Conservation (phyloP, 1,139 yeast genomes). For the Blastobotrys arbuscula region DNA sequence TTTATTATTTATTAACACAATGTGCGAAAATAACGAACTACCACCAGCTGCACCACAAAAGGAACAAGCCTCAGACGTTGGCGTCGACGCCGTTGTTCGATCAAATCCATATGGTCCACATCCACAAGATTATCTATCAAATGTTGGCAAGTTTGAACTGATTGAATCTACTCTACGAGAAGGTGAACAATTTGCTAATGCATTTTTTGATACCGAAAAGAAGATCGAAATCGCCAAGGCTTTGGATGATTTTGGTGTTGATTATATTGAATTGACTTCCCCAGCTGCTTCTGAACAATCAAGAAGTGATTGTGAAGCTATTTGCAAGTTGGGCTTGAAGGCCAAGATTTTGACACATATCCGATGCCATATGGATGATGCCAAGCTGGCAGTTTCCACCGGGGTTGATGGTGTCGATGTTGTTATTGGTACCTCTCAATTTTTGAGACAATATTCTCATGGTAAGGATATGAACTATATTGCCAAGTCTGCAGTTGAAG, state of each 20-base stretch:
- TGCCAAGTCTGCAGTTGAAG: slow-evolving; percentile 94
- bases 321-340: slow-evolving; percentile 92
- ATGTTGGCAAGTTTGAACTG: slow-evolving; percentile 82
- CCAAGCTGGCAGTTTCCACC: slow-evolving; percentile 92
- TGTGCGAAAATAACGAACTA: slow-evolving; percentile 9
- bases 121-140: slow-evolving; percentile 87
- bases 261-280: slow-evolving; percentile 93
- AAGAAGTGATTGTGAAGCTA: slow-evolving; percentile 91
- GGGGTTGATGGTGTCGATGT: slow-evolving; percentile 99
- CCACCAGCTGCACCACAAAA: slow-evolving; percentile 4
- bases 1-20: slow-evolving; percentile 2
- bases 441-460: slow-evolving; percentile 88
- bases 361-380: slow-evolving; percentile 99
- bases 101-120: slow-evolving; percentile 91
- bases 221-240: slow-evolving; percentile 98
- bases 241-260: slow-evolving; percentile 95
- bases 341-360: slow-evolving; percentile 90
- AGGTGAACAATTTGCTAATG: slow-evolving; percentile 98
- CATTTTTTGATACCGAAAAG: slow-evolving; percentile 90
- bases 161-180: slow-evolving; percentile 96
- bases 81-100: slow-evolving; percentile 15
- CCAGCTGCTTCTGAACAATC: slow-evolving; percentile 98
- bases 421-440: slow-evolving; percentile 96
- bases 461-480: slow-evolving; percentile 99
- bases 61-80: slow-evolving; percentile 9